Evolutionary conservation across 1,284 basidiomycete genomes (phyloP), one percentile per base, ranked within the genome.

Genomic region (Veloporphyrellus conicus): DNA sequence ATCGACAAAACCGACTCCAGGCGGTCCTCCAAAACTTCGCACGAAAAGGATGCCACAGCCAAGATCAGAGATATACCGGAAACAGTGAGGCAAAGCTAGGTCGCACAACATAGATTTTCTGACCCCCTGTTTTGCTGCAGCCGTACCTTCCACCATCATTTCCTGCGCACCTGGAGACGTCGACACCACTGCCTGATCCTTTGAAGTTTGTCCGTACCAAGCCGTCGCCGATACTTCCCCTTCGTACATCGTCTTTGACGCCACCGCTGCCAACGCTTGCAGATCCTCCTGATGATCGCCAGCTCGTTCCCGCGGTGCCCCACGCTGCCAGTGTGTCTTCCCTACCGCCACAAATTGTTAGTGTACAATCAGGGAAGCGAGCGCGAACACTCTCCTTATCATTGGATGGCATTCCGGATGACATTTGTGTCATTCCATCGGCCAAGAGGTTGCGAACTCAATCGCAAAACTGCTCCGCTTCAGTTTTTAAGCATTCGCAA

Each of bases 91-190:
- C 19, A 33, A 27, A 29, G 41, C 43, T 43, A 31, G 35, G 45
- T 53, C 31, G 47, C 41, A 20, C 25, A 22, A 37, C 29, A 41
- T 45, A 19, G 35, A 14, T 37, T 45, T 43, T 43, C 47, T 61
- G 45, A 64, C 29, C 15, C 34, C 16, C n/a, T n/a, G 16, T 48
- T 45, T 35, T 36, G 22, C 16, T 43, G 35, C 48, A 65, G 67
- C 53, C 54, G 15, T 68, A 58, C 25, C 45, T 68, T 38, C 64
- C 67, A 6, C 63, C 63, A 14, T 65, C 63, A 25, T 65, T 65
- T 40, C 67, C 63, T 32, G 44, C 50, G 14, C 45, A 65, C 43
- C 41, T 65, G 16, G 47, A 54, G 32, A 65, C 67, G 20, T 65
- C 63, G 12, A 65, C 63, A 19, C 63, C 63, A 25, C 51, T 61